Conservation (phyloP, 2,329 filamentous ascomycete species). For the Clonostachys solani region DNA sequence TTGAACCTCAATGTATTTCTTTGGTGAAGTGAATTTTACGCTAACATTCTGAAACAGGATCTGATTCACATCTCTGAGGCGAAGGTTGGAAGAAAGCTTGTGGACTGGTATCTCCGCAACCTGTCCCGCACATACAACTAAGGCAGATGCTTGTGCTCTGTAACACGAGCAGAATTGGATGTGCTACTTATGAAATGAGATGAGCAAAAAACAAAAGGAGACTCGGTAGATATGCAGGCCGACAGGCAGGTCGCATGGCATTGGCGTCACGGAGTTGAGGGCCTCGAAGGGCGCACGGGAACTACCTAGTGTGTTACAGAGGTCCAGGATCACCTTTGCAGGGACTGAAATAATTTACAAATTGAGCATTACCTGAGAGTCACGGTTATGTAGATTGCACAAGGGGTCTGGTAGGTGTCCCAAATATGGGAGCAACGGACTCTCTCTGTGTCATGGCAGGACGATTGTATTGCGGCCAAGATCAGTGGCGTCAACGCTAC, state of each 20-base stretch:
- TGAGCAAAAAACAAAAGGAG: constrained; percentile 3
- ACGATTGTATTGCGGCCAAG: too few species aligned
- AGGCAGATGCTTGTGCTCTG: neutral
- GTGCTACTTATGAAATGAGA: too few species aligned
- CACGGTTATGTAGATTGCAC: too few species aligned
- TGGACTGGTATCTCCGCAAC: constrained; percentile 99
- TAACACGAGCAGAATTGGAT: too few species aligned
- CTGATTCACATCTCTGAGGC: constrained; percentile 98
- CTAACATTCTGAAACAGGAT: constrained; percentile 51
- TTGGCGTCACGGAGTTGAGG: constrained; percentile 37
- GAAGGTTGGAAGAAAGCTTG: constrained; percentile 94
- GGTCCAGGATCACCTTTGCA: too few species aligned
- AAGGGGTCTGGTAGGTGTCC: too few species aligned
- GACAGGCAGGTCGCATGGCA: constrained; percentile 28
- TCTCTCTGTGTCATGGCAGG: too few species aligned
- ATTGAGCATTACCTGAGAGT: too few species aligned
- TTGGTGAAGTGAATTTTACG: constrained; percentile 11
- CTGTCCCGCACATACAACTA: constrained; percentile 84
- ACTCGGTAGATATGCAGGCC: constrained; percentile 21
- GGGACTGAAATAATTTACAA: too few species aligned
- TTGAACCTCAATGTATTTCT: neutral
- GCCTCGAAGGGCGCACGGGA: neutral
- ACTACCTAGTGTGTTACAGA: constrained; percentile 17
- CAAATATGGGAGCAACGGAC: too few species aligned
- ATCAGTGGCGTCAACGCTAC: too few species aligned